A percentile compares a stretch with the other conserved stretches of the same genome.
Evolutionary conservation across 768 basidiomycete species (phyloP).

Genomic region (Phylloporus scabripes): DNA sequence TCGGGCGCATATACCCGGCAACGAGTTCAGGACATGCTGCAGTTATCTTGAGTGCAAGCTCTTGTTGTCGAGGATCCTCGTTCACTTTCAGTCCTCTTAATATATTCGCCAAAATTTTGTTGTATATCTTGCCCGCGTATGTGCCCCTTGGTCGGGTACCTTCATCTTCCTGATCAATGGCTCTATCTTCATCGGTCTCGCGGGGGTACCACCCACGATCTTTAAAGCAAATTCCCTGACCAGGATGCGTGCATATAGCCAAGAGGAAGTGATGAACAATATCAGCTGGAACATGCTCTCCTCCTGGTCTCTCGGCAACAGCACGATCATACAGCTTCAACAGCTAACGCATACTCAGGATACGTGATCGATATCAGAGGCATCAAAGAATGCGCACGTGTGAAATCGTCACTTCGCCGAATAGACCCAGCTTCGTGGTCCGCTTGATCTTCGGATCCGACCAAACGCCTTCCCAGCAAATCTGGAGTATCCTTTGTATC

Average conservation of each 20-base stretch:
- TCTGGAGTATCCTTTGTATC: slow-evolving; percentile 60
- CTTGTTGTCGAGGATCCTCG: slow-evolving; percentile 82
- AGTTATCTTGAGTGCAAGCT: slow-evolving; percentile 77
- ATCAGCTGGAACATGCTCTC: slow-evolving; percentile 63
- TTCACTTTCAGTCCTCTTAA: slow-evolving; percentile 77
- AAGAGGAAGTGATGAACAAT: slow-evolving; percentile 85
- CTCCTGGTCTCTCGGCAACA: slow-evolving; percentile 41
- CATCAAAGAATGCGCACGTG: slow-evolving; percentile 42
- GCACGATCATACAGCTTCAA: slow-evolving; percentile 68
- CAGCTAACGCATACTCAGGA: slow-evolving; percentile 39
- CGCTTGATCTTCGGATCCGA: slow-evolving; percentile 65
- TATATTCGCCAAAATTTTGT: slow-evolving; percentile 76
- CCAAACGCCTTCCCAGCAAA: slow-evolving; percentile 75
- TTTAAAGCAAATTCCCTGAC: slow-evolving; percentile 79
- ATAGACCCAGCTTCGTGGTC: slow-evolving; percentile 64
- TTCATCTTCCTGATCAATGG: slow-evolving; percentile 33
- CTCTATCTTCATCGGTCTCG: slow-evolving; percentile 43
- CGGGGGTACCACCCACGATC: slow-evolving; percentile 91
- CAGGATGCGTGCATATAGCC: slow-evolving; percentile 75
- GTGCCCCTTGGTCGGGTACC: slow-evolving; percentile 29
- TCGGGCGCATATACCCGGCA: slow-evolving; percentile 48
- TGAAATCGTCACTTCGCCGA: slow-evolving; percentile 58
- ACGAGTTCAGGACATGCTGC: slow-evolving; percentile 82
- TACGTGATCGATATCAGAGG: not conserved
- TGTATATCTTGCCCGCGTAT: slow-evolving; percentile 53